phyloP scores from a whole-genome alignment of 2,329 filamentous ascomycete genomes.

The Dactylellina cionopaga region DNA sequence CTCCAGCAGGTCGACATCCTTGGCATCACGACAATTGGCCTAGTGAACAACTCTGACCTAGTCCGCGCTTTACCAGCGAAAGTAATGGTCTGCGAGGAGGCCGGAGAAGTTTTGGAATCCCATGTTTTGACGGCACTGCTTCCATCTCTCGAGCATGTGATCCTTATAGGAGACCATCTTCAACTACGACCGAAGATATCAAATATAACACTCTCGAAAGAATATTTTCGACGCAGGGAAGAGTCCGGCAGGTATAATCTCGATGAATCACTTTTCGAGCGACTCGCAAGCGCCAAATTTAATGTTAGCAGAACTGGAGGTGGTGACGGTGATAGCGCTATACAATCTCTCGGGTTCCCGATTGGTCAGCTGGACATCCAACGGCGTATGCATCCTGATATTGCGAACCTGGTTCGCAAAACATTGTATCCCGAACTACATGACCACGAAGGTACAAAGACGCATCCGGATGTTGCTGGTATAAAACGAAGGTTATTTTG shows the following conservation, averaged over 20 bases:
- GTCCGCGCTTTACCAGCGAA: constrained; percentile 67
- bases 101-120: constrained; percentile 74
- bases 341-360: constrained; percentile 59
- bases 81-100: constrained; percentile 74
- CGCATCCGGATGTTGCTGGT: constrained; percentile 66
- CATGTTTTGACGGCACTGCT: constrained; percentile 71
- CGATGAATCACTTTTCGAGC: constrained; percentile 72
- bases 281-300: constrained; percentile 62
- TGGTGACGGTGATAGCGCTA: constrained; percentile 59
- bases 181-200: constrained; percentile 71
- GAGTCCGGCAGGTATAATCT: constrained; percentile 62
- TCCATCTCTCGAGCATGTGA: constrained; percentile 70
- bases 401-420: constrained; percentile 69
- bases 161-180: constrained; percentile 72
- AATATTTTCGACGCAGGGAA: constrained; percentile 67
- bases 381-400: constrained; percentile 72
- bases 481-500: constrained; percentile 69
- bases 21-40: constrained; percentile 70
- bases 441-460: constrained; percentile 63
- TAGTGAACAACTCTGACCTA: constrained; percentile 66
- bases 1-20: constrained; percentile 63
- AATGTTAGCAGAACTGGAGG: constrained; percentile 57
- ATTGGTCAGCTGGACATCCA: constrained; percentile 67
- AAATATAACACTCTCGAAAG: constrained; percentile 67
- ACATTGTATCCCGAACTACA: constrained; percentile 69